Evolutionary conservation across 768 basidiomycete species (phyloP).

Genomic region (Leucosporidium scottii): DNA sequence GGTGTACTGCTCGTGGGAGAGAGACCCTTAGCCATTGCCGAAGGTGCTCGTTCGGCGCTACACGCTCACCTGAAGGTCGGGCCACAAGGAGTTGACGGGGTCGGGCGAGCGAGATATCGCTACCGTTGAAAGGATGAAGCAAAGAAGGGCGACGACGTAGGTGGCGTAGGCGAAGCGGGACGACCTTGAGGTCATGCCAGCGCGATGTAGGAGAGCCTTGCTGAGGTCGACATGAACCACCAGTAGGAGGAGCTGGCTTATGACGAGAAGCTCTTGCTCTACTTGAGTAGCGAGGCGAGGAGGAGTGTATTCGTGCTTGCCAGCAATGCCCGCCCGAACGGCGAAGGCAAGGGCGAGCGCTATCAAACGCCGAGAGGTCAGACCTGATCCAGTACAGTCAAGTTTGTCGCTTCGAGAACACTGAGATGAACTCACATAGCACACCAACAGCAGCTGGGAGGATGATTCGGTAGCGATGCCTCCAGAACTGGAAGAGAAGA

Average conservation of each 20-base stretch:
- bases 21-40: too few species aligned
- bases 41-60: too few species aligned
- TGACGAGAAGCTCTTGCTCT: constrained; percentile 3
- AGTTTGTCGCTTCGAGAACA: too few species aligned
- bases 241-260: neutral
- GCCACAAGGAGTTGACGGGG: neutral
- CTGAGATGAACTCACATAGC: neutral
- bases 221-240: neutral
- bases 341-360: constrained; percentile 15
- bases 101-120: neutral
- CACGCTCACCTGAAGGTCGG: neutral
- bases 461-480: neutral
- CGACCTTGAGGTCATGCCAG: constrained; percentile 5
- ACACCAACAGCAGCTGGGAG: neutral
- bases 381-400: too few species aligned
- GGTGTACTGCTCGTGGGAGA: neutral
- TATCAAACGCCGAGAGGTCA: neutral
- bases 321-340: constrained; percentile 11
- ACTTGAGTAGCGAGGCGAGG: neutral
- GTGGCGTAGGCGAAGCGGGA: neutral
- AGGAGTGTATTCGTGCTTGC: neutral
- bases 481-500: neutral
- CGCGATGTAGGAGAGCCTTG: neutral
- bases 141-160: neutral
- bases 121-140: constrained; percentile 7